These are phyloP conservation scores for Saccharomycopsis hybrid DNA, from an alignment of 1,139 yeast species.

Conservation along the genomic window DNA sequence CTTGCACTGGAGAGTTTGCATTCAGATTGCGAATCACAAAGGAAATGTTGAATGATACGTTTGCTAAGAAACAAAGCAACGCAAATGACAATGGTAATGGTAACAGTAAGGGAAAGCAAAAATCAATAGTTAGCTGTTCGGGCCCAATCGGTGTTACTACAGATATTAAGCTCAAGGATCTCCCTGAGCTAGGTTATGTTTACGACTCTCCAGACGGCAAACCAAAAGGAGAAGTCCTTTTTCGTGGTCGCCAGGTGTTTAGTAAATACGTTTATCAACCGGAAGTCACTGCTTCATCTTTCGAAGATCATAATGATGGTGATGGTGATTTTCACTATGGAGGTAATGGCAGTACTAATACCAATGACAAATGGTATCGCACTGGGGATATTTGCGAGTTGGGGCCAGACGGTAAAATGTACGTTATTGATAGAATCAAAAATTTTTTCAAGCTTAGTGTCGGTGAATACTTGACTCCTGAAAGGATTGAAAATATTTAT, in stretches of 20 bases:
- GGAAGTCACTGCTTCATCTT: conserved; percentile 31
- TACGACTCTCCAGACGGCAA: conserved; percentile 35
- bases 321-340: no score
- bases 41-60: conserved; percentile 36
- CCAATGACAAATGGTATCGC: conserved; percentile 40
- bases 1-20: conserved; percentile 13
- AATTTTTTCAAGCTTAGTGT: conserved; percentile 47
- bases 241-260: conserved; percentile 43
- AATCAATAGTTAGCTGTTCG: conserved; percentile 37
- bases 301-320: no score
- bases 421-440: conserved; percentile 45
- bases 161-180: conserved; percentile 40
- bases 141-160: conserved; percentile 39
- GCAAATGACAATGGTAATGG: conserved; percentile 1
- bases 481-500: conserved; percentile 43
- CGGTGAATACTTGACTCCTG: conserved; percentile 52
- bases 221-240: conserved; percentile 35
- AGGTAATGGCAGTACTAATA: no score
- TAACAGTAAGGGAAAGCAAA: conserved; percentile 18
- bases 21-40: conserved; percentile 31
- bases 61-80: conserved; percentile 27
- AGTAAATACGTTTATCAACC: conserved; percentile 39
- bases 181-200: conserved; percentile 45
- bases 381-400: conserved; percentile 48
- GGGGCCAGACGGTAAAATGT: conserved; percentile 34